Percentiles rank a stretch among this genome's conserved stretches.
Evolutionary conservation across 2,329 filamentous ascomycete genomes (phyloP).

Genomic region (Aureobasidium sp.): DNA sequence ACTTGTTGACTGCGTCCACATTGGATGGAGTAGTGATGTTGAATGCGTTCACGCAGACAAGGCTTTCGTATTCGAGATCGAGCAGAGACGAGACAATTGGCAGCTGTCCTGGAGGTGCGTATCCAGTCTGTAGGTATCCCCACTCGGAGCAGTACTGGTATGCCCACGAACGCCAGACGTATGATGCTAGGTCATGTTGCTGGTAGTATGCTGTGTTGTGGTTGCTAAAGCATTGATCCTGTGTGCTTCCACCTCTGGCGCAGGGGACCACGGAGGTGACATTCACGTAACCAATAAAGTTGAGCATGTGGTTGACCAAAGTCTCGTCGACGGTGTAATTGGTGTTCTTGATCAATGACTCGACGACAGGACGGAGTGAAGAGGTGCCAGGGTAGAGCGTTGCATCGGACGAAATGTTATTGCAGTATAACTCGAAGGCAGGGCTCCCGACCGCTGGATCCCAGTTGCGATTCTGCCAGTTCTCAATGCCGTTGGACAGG

Average conservation of each 20-base stretch:
- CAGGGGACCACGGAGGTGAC: constrained; percentile 34
- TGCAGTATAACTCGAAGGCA: constrained; percentile 46
- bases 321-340: constrained; percentile 36
- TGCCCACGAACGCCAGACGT: constrained; percentile 45
- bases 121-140: constrained; percentile 71
- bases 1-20: constrained; percentile 61
- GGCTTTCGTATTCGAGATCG: constrained; percentile 52
- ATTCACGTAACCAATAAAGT: constrained; percentile 49
- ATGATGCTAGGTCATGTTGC: constrained; percentile 32
- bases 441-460: constrained; percentile 45
- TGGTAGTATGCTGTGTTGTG: constrained; percentile 40
- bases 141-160: constrained; percentile 56
- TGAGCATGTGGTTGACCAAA: constrained; percentile 46
- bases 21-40: constrained; percentile 58
- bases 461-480: constrained; percentile 53
- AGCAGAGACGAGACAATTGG: constrained; percentile 66
- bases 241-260: constrained; percentile 26
- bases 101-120: constrained; percentile 54
- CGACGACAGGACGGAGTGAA: constrained; percentile 30
- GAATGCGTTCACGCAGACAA: constrained; percentile 60
- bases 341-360: constrained; percentile 38
- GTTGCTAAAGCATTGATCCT: constrained; percentile 44
- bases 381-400: constrained; percentile 36
- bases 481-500: constrained; percentile 16
- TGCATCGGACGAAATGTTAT: constrained; percentile 42